A percentile compares a stretch with the other conserved stretches of the same genome.
phyloP scores from a whole-genome alignment of 768 basidiomycete genomes.

The Lyophyllum decastes region DNA sequence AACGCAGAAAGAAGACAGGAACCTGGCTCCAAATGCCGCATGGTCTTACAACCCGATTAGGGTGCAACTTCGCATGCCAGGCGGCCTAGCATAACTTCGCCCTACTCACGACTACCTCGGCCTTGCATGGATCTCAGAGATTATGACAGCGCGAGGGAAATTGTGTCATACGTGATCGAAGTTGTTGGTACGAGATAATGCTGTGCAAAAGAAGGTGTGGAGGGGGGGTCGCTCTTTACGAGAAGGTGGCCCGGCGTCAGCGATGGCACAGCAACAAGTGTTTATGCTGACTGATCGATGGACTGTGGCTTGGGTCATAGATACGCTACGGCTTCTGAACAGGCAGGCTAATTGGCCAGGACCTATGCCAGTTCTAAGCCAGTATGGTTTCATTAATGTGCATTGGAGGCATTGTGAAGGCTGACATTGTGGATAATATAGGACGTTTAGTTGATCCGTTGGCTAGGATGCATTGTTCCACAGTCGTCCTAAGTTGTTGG shows the following conservation, averaged over 20 bases:
- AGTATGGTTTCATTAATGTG: conserved; percentile 14
- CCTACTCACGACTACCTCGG: conserved; percentile 18
- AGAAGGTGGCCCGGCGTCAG: conserved; percentile 4
- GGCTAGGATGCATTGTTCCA: conserved; percentile 5
- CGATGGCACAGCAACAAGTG: conserved; percentile 3
- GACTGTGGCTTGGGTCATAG: neutral
- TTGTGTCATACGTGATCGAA: conserved; percentile 16
- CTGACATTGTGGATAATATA: neutral
- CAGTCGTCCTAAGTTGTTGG: neutral
- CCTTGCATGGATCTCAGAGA: conserved; percentile 18
- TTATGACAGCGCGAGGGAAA: conserved; percentile 17
- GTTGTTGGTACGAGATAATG: conserved; percentile 10
- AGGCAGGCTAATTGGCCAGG: neutral
- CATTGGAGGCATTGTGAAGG: conserved; percentile 1
- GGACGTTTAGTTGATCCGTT: neutral
- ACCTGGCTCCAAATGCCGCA: conserved; percentile 8
- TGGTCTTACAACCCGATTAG: conserved; percentile 14
- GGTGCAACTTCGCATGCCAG: conserved; percentile 15
- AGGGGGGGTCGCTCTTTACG: neutral
- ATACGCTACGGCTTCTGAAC: neutral
- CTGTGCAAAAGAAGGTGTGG: conserved; percentile 20
- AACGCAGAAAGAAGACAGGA: conserved; percentile 1
- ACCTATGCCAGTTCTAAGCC: conserved; percentile 5
- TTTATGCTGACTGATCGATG: conserved; percentile 1
- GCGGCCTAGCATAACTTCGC: conserved; percentile 4